Evolutionary conservation across 805 yeast genomes (phyloP), one percentile per base, ranked within the genome.

Genomic region (Zygoascus biomembranicola): DNA sequence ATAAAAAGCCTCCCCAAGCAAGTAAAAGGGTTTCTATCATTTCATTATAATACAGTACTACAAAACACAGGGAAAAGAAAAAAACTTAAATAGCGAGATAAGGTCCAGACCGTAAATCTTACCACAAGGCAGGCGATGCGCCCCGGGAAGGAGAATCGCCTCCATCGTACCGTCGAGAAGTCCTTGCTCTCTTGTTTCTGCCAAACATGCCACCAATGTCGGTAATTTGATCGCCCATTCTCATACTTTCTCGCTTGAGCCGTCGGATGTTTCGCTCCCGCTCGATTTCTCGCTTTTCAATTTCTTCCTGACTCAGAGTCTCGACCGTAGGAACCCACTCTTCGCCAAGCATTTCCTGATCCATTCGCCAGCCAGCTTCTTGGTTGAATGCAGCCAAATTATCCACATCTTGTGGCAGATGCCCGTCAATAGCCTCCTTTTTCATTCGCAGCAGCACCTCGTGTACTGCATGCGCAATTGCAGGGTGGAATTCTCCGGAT

Each of bases 261-360:
- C 99, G 81, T 69, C 99, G 80, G 57, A 89, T 77, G 66, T 87
- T 90, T 68, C 98, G 79, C 62, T 90, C 97, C 64, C 95, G 82
- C 70, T 94, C 99, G 61, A 90, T 89, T 66, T 94, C 98, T 60
- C 98, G 79, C 70, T 85, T 85, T 66, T 92, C 97, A 54, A 94
- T 88, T 69, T 94, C 99, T 80, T 90, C 89, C 52, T 87, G 90
- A 1, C 94, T 82, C 55, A 94, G 76, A 13, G 81, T 80, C 68
- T 92, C 98, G 6, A 92, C 85, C 44, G 81, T 77, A 28, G 99
- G 99, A 52, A 84, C 83, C 95, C 97, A 94, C 13, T 72, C 75
- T 39, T 82, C 86, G 32, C 95, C 96, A 26, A 87, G 77, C 50
- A 81, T 81, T 63, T 85, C 94, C 32, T 80, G 77, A 63, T 85